Evolutionary conservation across 148 eudicot species (phyloP).

Genomic region (Dysphania ambrosioides): DNA sequence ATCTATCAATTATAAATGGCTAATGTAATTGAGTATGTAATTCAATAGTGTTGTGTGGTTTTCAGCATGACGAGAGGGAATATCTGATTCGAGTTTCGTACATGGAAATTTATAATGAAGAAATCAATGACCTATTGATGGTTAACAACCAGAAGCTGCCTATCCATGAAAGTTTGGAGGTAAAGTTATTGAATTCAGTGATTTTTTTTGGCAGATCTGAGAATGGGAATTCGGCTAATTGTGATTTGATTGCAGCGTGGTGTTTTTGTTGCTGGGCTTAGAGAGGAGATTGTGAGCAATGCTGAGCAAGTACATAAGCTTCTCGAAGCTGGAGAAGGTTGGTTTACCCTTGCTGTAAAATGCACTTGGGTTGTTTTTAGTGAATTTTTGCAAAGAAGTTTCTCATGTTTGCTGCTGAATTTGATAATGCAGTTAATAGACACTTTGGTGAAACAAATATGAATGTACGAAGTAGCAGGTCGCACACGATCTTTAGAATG

Average conservation of each 20-base stretch:
- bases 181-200: slow-evolving; percentile 23
- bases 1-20: too few relatives aligned
- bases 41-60: background rate
- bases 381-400: slow-evolving; percentile 3
- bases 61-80: slow-evolving; percentile 65
- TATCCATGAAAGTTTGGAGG: slow-evolving; percentile 94
- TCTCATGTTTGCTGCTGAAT: slow-evolving; percentile 15
- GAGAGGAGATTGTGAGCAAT: slow-evolving; percentile 84
- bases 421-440: slow-evolving; percentile 58
- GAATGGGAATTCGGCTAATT: slow-evolving; percentile 11
- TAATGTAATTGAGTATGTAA: background rate
- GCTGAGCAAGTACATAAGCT: slow-evolving; percentile 86
- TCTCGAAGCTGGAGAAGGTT: slow-evolving; percentile 94
- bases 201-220: background rate
- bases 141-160: slow-evolving; percentile 83
- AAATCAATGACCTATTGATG: slow-evolving; percentile 84
- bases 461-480: slow-evolving; percentile 97
- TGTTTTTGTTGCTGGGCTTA: slow-evolving; percentile 87
- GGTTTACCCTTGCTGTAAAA: slow-evolving; percentile 10
- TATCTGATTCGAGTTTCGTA: slow-evolving; percentile 91
- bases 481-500: slow-evolving; percentile 97
- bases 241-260: slow-evolving; percentile 60
- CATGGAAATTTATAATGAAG: slow-evolving; percentile 99
- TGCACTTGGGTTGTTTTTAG: background rate
- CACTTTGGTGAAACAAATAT: slow-evolving; percentile 99